Base-by-base conservation (phyloP, 164 flowering plant genomes). In the Houttuynia cordata region DNA sequence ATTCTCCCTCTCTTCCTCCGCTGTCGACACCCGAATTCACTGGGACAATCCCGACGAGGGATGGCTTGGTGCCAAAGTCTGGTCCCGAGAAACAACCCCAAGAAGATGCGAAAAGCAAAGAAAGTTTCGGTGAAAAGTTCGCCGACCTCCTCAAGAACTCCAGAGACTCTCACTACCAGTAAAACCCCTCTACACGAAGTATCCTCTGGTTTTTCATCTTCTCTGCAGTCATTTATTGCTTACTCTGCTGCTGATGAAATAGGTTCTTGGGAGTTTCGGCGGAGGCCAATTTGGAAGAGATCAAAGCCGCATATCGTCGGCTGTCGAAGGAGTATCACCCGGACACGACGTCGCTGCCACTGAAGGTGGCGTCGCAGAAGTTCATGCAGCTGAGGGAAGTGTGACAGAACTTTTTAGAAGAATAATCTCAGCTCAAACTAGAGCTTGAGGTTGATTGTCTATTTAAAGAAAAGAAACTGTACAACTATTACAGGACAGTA, bases 251-350 rank as follows among this genome's bases (percentile, higher is more conserved):
- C 37, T 30, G 37, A 30, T 30, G 37, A 30, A 30, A 9, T 73
- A 87, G 96, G 79, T 87, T 91, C 71, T 62, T 91, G 64, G 96
- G 96, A 62, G 75, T 91, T 62, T 39, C 82, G 14, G 78, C 83
- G 37, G 78, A 74, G 20, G 93, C 94, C 0, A 93, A 91, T 60
- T 1, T 84, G 70, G 97, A 91, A 74, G 96, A 91, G 70, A 91
- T 91, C 13, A 91, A 86, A 70, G 74, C 84, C 0, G 96, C 97
- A 4, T 91, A 86, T 68, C 51, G 96, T 25, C 72, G 90, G 53
- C 68, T 91, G 57, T 86, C 96, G 12, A 91, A 88, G 61, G 96
- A 91, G 70, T 88, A 88, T 70, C 97, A 91, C 68, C 97, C 97
- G 0, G 96, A 91, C 78, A 83, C 97, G 37, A 91, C 97, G 0